Evolutionary conservation across 176 grass and related monocot species (phyloP).

Genomic region (Triticum urartu): DNA sequence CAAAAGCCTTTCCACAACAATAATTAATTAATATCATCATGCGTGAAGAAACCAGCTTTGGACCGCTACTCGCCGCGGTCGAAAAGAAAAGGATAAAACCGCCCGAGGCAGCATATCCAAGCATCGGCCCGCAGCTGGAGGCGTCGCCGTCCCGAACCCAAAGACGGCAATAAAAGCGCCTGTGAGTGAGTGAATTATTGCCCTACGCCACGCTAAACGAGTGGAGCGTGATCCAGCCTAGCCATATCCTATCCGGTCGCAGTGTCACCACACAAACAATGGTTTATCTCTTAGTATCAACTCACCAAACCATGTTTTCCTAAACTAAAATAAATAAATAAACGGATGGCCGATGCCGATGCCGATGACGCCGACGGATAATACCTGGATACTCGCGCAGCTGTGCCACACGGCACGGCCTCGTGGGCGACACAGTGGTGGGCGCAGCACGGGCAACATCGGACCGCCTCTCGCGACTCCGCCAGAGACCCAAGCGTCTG

Average conservation of each 20-base stretch:
- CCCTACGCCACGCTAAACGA: neutral
- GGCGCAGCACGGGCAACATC: too few species aligned
- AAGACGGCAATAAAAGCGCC: constrained; percentile 5
- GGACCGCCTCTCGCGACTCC: neutral
- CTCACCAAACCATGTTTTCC: neutral
- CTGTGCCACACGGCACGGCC: neutral
- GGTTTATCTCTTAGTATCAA: too few species aligned
- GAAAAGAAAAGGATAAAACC: neutral
- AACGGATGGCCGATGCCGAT: neutral
- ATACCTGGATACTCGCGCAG: neutral
- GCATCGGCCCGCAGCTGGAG: neutral
- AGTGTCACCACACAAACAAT: too few species aligned
- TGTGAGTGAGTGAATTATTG: neutral
- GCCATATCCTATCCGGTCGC: neutral
- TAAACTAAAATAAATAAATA: neutral
- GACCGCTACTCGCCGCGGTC: neutral
- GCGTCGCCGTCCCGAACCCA: neutral
- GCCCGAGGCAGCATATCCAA: neutral
- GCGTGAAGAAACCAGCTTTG: neutral
- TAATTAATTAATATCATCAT: too few species aligned
- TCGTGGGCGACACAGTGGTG: neutral
- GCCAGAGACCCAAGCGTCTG: neutral
- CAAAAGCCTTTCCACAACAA: too few species aligned
- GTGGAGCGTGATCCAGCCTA: neutral
- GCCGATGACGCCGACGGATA: neutral